Percentiles rank a stretch among this genome's conserved stretches.
These are phyloP conservation scores for Starmera pachycereana DNA, from an alignment of 805 yeast genomes.

Conservation along the genomic window DNA sequence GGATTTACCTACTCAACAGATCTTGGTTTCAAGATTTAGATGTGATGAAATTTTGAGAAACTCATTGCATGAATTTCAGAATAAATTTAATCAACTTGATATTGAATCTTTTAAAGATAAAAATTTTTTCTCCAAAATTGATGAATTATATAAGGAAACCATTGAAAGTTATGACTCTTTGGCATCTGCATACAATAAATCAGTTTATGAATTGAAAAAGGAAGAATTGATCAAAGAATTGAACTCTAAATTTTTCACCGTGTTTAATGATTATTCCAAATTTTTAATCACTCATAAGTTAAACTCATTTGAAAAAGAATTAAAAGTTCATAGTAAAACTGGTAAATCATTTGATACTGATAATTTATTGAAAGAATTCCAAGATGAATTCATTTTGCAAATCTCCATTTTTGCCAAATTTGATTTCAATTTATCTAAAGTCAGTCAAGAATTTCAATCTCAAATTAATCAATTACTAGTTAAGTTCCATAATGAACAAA, in stretches of 20 bases:
- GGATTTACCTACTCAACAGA: conserved; percentile 95
- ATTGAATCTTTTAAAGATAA: conserved; percentile 7
- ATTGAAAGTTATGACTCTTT: conserved; percentile 48
- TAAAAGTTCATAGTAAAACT: conserved; percentile 20
- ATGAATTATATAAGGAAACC: conserved; percentile 33
- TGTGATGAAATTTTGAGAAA: conserved; percentile 76
- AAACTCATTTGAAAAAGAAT: conserved; percentile 18
- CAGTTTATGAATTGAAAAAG: conserved; percentile 61
- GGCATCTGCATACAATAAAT: conserved; percentile 65
- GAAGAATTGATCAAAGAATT: conserved; percentile 36
- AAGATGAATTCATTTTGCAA: conserved; percentile 6
- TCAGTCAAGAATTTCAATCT: conserved; percentile 22
- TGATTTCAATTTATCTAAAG: conserved; percentile 22
- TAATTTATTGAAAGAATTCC: conserved; percentile 3
- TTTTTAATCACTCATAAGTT: conserved; percentile 26
- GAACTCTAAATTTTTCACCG: conserved; percentile 31
- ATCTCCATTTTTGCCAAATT: conserved; percentile 9
- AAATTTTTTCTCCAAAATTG: conserved; percentile 32
- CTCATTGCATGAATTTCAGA: conserved; percentile 11
- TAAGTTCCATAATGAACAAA: conserved; percentile 28
- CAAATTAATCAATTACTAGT: conserved; percentile 24
- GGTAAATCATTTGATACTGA: conserved; percentile 25
- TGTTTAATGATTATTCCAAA: conserved; percentile 33
- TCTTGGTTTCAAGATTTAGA: conserved; percentile 85
- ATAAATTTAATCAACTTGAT: conserved; percentile 13